phyloP scores from a whole-genome alignment of 208 protist genomes.

The Trypanosoma boissoni region DNA sequence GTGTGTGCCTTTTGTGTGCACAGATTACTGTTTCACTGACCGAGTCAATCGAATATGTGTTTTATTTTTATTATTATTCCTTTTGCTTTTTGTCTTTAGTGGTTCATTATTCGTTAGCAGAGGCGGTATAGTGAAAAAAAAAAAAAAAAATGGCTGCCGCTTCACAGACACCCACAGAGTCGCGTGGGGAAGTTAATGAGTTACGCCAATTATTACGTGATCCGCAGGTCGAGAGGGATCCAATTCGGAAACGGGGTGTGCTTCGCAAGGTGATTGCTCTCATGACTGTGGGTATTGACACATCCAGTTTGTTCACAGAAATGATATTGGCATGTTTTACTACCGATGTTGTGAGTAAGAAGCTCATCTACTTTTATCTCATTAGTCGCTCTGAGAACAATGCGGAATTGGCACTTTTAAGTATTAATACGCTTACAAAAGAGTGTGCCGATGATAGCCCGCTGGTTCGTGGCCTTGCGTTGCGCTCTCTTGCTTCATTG shows the following conservation, averaged over 20 bases:
- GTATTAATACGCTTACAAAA: constrained; percentile 95
- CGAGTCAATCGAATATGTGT: too few relatives aligned
- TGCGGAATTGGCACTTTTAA: constrained; percentile 90
- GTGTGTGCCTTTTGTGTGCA: too few relatives aligned
- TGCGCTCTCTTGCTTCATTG: constrained; percentile 92
- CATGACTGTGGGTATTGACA: constrained; percentile 97
- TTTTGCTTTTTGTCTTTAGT: too few relatives aligned
- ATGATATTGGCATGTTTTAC: constrained; percentile 91
- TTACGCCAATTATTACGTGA: constrained; percentile 36
- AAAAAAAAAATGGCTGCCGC: not conserved
- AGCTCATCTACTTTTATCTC: constrained; percentile 97
- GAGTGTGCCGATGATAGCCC: constrained; percentile 92
- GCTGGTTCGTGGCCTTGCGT: constrained; percentile 94
- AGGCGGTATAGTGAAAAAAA: not conserved
- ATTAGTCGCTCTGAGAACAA: constrained; percentile 90
- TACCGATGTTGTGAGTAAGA: constrained; percentile 95
- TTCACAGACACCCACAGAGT: constrained; percentile 10
- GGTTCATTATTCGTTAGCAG: too few relatives aligned
- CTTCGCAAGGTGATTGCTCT: constrained; percentile 92
- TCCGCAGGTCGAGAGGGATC: constrained; percentile 40
- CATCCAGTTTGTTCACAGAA: constrained; percentile 90
- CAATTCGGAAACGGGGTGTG: constrained; percentile 49
- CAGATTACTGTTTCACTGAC: too few relatives aligned
- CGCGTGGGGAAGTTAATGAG: constrained; percentile 40
- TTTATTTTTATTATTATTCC: too few relatives aligned